phyloP scores from a whole-genome alignment of 805 yeast genomes.

The Metschnikowia koreensis region DNA sequence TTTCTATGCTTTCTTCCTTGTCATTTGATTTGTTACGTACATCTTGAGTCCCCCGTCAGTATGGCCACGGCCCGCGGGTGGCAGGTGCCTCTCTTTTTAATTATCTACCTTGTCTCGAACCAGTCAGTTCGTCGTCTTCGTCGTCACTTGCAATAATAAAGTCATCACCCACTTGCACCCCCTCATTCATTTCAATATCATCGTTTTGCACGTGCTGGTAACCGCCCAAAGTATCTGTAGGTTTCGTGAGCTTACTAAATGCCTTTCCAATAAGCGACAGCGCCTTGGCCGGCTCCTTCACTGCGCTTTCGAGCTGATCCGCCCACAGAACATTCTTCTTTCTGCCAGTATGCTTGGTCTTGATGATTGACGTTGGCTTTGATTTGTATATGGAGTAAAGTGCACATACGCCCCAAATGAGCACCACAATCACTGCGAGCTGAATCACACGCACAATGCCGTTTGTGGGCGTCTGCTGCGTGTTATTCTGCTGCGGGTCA shows the following conservation, averaged over 20 bases:
- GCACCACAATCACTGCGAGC: slow-evolving; percentile 35
- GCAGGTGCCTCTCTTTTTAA: too few species aligned
- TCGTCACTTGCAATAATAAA: slow-evolving; percentile 52
- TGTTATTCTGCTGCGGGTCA: background rate
- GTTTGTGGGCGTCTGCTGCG: slow-evolving; percentile 11
- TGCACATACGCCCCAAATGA: slow-evolving; percentile 42
- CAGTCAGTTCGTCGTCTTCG: slow-evolving; percentile 22
- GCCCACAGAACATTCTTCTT: slow-evolving; percentile 51
- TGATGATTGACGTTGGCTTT: slow-evolving; percentile 42
- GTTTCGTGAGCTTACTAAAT: slow-evolving; percentile 31
- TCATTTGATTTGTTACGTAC: background rate
- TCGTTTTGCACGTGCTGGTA: slow-evolving; percentile 25
- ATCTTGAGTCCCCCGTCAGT: too few species aligned
- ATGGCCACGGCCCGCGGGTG: background rate
- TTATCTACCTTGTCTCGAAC: background rate
- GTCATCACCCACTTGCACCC: slow-evolving; percentile 29
- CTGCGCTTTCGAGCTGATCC: slow-evolving; percentile 40
- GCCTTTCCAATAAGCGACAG: slow-evolving; percentile 40
- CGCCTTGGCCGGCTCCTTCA: slow-evolving; percentile 22
- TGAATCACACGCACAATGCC: slow-evolving; percentile 40
- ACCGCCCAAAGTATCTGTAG: slow-evolving; percentile 22
- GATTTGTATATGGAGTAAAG: slow-evolving; percentile 37
- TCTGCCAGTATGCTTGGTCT: slow-evolving; percentile 30
- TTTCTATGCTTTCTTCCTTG: background rate
- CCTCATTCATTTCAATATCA: slow-evolving; percentile 43